Evolutionary conservation across 257 asterid species (phyloP).

Genomic region (Solanum lycopersicoides): DNA sequence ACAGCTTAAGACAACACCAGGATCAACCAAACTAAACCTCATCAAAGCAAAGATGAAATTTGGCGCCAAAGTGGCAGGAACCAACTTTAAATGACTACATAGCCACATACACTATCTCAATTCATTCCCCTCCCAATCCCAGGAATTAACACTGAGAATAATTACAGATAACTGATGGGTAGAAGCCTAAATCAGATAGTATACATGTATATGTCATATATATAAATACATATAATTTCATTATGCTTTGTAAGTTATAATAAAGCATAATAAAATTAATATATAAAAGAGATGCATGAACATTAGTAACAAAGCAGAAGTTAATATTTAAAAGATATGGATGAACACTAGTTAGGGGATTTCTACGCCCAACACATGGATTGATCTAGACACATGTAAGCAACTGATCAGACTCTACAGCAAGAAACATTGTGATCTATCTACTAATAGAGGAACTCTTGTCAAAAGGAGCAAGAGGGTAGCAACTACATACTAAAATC

Average conservation of each 20-base stretch:
- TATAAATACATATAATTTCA: background rate
- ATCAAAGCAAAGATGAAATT: background rate
- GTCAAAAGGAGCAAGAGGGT: background rate
- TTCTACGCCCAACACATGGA: background rate
- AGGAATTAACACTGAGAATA: background rate
- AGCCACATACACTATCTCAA: background rate
- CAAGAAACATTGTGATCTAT: background rate
- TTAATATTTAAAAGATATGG: background rate
- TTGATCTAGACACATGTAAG: background rate
- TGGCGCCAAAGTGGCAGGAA: background rate
- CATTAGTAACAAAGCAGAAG: background rate
- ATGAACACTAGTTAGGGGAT: background rate
- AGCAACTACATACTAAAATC: background rate
- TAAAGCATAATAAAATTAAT: background rate
- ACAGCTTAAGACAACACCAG: background rate
- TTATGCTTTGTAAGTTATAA: background rate
- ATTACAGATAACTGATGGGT: background rate
- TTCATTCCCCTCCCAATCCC: background rate
- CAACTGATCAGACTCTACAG: background rate
- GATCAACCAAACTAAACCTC: background rate
- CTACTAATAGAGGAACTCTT: background rate
- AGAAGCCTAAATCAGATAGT: background rate
- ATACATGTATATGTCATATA: background rate
- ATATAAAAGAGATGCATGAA: background rate
- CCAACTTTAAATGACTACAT: background rate